Conservation (phyloP, 129 eudicot genomes). For the Pittosporum tobira region DNA sequence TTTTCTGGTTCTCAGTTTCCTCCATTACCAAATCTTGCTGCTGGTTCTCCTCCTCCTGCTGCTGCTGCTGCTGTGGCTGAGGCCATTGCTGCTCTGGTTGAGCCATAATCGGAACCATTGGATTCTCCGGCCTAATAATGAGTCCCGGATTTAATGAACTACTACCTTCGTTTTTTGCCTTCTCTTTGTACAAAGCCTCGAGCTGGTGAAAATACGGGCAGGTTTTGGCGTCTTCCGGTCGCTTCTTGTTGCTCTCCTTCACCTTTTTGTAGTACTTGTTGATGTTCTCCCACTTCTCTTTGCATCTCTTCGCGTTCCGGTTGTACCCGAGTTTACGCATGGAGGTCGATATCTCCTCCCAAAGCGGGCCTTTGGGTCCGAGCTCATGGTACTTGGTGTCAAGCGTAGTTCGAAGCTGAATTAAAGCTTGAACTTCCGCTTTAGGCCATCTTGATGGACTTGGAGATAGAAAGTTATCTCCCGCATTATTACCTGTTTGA, state of each 20-base stretch:
- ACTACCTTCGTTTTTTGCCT: conserved; percentile 15
- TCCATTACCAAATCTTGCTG: conserved; percentile 20
- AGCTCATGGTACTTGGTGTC: conserved; percentile 75
- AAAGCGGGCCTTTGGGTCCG: conserved; percentile 89
- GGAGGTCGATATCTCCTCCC: conserved; percentile 85
- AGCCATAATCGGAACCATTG: conserved; percentile 54
- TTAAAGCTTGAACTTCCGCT: conserved; percentile 68
- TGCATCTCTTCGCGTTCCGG: conserved; percentile 77
- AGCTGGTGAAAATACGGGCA: conserved; percentile 91
- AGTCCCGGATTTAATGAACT: conserved; percentile 7
- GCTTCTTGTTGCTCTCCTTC: conserved; percentile 84
- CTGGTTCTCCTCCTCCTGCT: conserved; percentile 12
- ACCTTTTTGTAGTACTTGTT: conserved; percentile 92
- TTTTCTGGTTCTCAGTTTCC: conserved; percentile 25
- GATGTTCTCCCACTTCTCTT: conserved; percentile 96
- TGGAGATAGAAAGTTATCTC: conserved; percentile 27
- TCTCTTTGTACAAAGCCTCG: conserved; percentile 71
- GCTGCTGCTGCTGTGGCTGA: conserved; percentile 15
- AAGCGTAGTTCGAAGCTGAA: conserved; percentile 55
- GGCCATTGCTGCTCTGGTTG: conserved; percentile 90
- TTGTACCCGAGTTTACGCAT: conserved; percentile 74
- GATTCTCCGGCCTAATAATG: conserved; percentile 27
- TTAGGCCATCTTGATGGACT: conserved; percentile 92
- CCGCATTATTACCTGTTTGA: conserved; percentile 15
- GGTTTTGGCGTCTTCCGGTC: conserved; percentile 85